Evolutionary conservation across 495 filamentous ascomycete species (phyloP), one percentile per base, ranked within the genome.

Genomic region (Penicillium cinerascens): DNA sequence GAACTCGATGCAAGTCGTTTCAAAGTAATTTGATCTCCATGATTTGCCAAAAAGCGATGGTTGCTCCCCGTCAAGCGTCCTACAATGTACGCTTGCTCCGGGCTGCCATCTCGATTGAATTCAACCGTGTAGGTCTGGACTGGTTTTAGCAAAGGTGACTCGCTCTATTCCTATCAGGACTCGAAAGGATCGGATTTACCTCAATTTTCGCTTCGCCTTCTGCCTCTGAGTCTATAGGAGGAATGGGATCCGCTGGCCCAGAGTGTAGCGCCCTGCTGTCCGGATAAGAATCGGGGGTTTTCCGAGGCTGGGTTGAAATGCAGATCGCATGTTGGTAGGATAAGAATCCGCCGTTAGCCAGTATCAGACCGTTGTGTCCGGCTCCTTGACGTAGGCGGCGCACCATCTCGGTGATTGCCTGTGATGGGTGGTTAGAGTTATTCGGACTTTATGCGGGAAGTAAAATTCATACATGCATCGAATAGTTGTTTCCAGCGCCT

Each of bases 401-500:
- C 5, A 70, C 66, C 65, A 80, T 74, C 51, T 74, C 73, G 2
- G 74, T 81, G 26, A 80, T 64, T 13, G 74, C 73, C 78, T 76
- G 27, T 39, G 15, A 10, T 10, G 52, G 43, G n/a, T n/a, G 18
- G 45, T 43, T 22, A 26, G 8, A 8, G 10, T 25, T 15, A 4
- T 25, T 18, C 37, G 7, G 3, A 20, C 18, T 4, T 33, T 5
- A 10, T 20, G 6, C n/a, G n/a, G 15, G 3, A 20, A 4, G n/a
- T 4, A 5, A 10, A 18, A 18, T 2, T 9, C 60, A 39, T 60
- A 78, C 80, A 68, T 83, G 80, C 75, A 82, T 78, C 5, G 77
- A 80, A 52, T 83, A 83, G 41, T 83, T 83, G 57, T 83, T 83
- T 0, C 80, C 80, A 18, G 80, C 79, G 0, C 80, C 80, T 4